Base-by-base conservation (phyloP, 2,329 filamentous ascomycete species). In the Fusarium guadeloupense region DNA sequence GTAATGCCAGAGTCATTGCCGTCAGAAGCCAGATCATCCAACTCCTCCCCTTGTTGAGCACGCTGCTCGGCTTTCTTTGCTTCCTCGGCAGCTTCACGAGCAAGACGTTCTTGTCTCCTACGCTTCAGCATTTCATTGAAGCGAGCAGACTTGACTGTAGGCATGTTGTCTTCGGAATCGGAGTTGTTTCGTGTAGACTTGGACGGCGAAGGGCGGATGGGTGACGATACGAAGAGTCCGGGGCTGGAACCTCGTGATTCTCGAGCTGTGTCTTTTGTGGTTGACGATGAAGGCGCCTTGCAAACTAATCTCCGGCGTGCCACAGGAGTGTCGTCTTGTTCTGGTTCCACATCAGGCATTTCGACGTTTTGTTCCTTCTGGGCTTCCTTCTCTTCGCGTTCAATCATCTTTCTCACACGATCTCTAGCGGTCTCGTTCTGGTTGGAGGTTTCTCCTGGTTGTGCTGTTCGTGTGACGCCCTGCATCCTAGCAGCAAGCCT, bases 111-210 rank as follows among this genome's bases (percentile, higher is more conserved):
- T 59, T 88, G 83, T 43, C 88, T 85, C 70, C 94, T 95, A 67
- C 86, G 85, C 39, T 87, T 86, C 10, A 95, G 84, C 0, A 96
- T 83, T 8, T 89, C 89, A 58, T 87, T 80, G 69, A 96, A 88
- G 6, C 89, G 85, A 34, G 84, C 80, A 42, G 86, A 83, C 57
- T 82, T 78, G 48, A 75, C 60, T 10, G 75, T 59, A 6, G 84
- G 80, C 1, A 85, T 54, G 7, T 84, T 81, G 9, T 77, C 76
- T 19, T 85, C 83, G 4, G 75, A 79, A 39, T 76, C 78, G 3
- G 74, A 73, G 34, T 76, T 79, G 31, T 75, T 70, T 16, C 65
- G 68, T 4, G 62, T 45, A 25, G 64, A 60, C 47, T 72, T 72
- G 12, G 66, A 38, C 34, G 73, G 71, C 9, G 73, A 77, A 37